A percentile compares a stretch with the other conserved stretches of the same genome.
Evolutionary conservation across 2,329 filamentous ascomycete genomes (phyloP).

Genomic region (Cladorrhinum sp.): DNA sequence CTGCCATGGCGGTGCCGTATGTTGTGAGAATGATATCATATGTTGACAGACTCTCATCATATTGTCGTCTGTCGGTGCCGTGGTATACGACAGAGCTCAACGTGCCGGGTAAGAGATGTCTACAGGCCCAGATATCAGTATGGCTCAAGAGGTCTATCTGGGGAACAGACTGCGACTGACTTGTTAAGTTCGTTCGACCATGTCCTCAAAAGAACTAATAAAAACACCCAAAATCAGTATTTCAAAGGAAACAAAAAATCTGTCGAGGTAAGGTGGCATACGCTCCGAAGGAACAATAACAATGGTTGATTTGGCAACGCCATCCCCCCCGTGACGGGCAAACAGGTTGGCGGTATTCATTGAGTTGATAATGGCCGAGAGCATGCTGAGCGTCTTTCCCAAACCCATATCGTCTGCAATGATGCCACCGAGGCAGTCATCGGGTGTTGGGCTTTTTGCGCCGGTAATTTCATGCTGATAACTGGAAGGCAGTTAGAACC

Average conservation of each 20-base stretch:
- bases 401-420: slow-evolving; percentile 3
- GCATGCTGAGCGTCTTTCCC: neutral
- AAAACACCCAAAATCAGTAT: too few species aligned
- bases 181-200: neutral
- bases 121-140: neutral
- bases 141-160: too few species aligned
- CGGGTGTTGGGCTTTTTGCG: neutral
- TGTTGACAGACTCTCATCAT: neutral
- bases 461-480: slow-evolving; percentile 3
- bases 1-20: neutral
- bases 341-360: neutral
- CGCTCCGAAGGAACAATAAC: neutral
- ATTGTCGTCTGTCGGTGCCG: neutral
- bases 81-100: neutral
- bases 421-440: neutral
- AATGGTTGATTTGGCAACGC: neutral
- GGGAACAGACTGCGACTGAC: neutral
- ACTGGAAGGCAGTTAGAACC: neutral
- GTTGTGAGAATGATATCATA: neutral
- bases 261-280: too few species aligned
- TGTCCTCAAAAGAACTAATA: neutral
- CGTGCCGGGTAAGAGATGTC: neutral
- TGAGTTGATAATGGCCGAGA: neutral
- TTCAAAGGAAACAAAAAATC: too few species aligned
- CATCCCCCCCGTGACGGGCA: too few species aligned